phyloP scores from a whole-genome alignment of 352 stramenopile species.

The Phytopythium helicoides region DNA sequence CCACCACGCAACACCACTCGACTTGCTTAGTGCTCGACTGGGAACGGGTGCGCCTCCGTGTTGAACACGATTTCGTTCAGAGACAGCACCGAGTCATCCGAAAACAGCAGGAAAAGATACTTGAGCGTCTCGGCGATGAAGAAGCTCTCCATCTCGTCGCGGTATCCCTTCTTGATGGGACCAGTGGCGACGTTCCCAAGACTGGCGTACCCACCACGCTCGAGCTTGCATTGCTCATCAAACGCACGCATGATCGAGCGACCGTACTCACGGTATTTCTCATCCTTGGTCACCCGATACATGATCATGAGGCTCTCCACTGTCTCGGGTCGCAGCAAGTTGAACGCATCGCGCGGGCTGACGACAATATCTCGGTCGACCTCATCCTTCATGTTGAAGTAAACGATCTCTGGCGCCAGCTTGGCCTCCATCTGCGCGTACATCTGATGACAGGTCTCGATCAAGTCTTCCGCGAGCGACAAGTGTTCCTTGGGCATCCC shows the following conservation, averaged over 20 bases:
- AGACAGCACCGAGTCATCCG: conserved; percentile 70
- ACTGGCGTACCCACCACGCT: conserved; percentile 57
- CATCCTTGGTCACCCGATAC: conserved; percentile 88
- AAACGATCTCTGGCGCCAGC: conserved; percentile 86
- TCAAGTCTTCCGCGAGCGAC: conserved; percentile 69
- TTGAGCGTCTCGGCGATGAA: conserved; percentile 94
- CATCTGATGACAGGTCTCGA: conserved; percentile 87
- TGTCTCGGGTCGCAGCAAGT: conserved; percentile 89
- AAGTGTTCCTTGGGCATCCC: conserved; percentile 66
- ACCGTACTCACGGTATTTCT: conserved; percentile 84
- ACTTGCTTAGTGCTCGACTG: conserved; percentile 26
- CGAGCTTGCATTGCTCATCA: conserved; percentile 75
- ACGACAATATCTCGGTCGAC: conserved; percentile 52
- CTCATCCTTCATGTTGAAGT: conserved; percentile 65
- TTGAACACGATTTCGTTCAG: conserved; percentile 89
- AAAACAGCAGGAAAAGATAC: conserved; percentile 93
- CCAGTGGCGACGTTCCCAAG: conserved; percentile 57
- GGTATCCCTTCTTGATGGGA: conserved; percentile 36
- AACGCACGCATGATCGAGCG: conserved; percentile 86
- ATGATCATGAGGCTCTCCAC: conserved; percentile 92
- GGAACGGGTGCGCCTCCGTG: conserved; percentile 85
- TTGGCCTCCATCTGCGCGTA: conserved; percentile 80
- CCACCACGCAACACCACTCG: too few relatives aligned
- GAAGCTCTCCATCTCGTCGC: conserved; percentile 89
- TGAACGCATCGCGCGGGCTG: conserved; percentile 63